Evolutionary conservation across 805 yeast species (phyloP), one percentile per base, ranked within the genome.

Genomic region (Starmerella vaccinii): DNA sequence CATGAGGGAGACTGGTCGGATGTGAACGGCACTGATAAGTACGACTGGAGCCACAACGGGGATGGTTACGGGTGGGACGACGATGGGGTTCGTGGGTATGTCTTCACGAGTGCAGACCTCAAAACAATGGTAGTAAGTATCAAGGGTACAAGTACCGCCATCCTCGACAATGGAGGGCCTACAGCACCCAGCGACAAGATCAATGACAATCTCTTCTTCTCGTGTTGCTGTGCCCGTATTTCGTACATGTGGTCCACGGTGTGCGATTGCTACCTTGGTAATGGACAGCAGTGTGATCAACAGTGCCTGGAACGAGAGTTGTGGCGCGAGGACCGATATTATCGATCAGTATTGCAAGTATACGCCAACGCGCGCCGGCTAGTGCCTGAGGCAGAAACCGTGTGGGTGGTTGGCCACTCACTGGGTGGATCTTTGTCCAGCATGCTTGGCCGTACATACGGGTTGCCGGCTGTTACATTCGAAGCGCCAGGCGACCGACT

Each of bases 391-490:
- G 74, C 86, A 1, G 24, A 42, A 27, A 75, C 78, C 19, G 77
- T 92, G 22, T 92, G 97, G 97, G 73, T 84, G 8, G 84, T 95
- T 0, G 98, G 98, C 2, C 98, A 92, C 64, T 89, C 97, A 0
- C 70, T 92, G 29, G 98, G 97, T 1, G 98, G 97, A 0, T 78
- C 95, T 0, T 68, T 92, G 37, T 80, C 92, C 3, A 73, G 85
- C 18, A 69, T 92, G 46, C 64, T 90, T 42, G 97, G 94, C 0
- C 74, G 97, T 50, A 89, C 97, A 0, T 88, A 73, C 68, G 97
- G 97, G 1, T 64, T 84, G 15, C 97, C 98, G 0, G 87, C 77
- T 0, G 95, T 92, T 0, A 78, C 95, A 1, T 88, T 83, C 64
- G 95, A 90, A 67, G 86, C 97, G 0, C 97, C 97, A 0, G 96